Conservation (phyloP, 73 alveolate genomes). For the Paramecium octaurelia region DNA sequence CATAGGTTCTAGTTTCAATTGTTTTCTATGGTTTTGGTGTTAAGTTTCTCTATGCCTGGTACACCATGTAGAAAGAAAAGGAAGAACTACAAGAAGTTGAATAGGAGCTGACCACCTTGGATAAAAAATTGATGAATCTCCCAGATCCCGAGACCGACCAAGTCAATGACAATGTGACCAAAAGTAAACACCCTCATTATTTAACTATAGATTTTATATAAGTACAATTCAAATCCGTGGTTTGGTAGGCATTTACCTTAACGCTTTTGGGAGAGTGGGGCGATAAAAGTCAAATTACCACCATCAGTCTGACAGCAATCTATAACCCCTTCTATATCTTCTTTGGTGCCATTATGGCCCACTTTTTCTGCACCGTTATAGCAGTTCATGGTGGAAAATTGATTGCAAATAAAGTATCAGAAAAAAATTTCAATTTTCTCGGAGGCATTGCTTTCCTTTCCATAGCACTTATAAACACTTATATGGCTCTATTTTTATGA, state of each 20-base stretch:
- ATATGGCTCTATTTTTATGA: background rate
- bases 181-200: background rate
- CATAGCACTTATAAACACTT: background rate
- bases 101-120: background rate
- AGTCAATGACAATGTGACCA: background rate
- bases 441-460: slow-evolving; percentile 58
- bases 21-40: background rate
- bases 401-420: slow-evolving; percentile 57
- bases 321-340: slow-evolving; percentile 31
- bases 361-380: slow-evolving; percentile 54
- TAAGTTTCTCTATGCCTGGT: background rate
- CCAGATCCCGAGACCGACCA: slow-evolving; percentile 19
- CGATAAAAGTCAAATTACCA: slow-evolving; percentile 56
- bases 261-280: slow-evolving; percentile 63
- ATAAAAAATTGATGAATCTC: slow-evolving; percentile 26
- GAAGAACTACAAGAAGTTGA: slow-evolving; percentile 38
- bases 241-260: slow-evolving; percentile 52
- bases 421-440: slow-evolving; percentile 51
- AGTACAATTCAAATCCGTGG: background rate
- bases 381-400: slow-evolving; percentile 67
- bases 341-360: slow-evolving; percentile 62
- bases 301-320: slow-evolving; percentile 36
- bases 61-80: background rate
- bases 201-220: background rate
- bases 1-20: background rate